phyloP scores from a whole-genome alignment of 1,139 yeast genomes.

The Wickerhamomyces sp. region DNA sequence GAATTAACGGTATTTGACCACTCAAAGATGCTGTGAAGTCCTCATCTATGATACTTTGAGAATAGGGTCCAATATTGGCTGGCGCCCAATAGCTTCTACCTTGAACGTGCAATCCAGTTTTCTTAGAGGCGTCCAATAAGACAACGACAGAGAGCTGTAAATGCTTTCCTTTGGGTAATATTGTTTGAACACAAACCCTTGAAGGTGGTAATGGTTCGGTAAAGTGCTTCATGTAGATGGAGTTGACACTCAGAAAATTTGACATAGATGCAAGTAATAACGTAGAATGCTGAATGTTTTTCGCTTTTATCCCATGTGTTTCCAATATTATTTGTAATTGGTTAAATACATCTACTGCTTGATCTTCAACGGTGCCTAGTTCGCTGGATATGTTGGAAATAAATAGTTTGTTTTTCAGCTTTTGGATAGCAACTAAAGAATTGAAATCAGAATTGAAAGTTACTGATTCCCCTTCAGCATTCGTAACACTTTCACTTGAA shows the following conservation, averaged over 20 bases:
- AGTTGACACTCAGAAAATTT: slow-evolving; percentile 56
- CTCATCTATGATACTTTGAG: slow-evolving; percentile 60
- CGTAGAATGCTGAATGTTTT: slow-evolving; percentile 51
- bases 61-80: slow-evolving; percentile 94
- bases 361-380: slow-evolving; percentile 34
- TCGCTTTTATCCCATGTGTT: slow-evolving; percentile 27
- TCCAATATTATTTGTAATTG: slow-evolving; percentile 35
- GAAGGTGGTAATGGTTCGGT: slow-evolving; percentile 74
- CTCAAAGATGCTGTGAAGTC: slow-evolving; percentile 61
- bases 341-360: slow-evolving; percentile 43
- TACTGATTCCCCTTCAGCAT: background rate
- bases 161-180: slow-evolving; percentile 32
- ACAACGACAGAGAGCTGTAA: slow-evolving; percentile 60
- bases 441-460: background rate
- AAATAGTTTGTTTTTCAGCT: slow-evolving; percentile 34
- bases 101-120: slow-evolving; percentile 79
- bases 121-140: slow-evolving; percentile 29
- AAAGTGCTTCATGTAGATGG: slow-evolving; percentile 53
- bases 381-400: slow-evolving; percentile 47
- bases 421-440: slow-evolving; percentile 14
- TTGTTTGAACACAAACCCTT: slow-evolving; percentile 74
- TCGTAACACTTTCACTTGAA: background rate
- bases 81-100: slow-evolving; percentile 98
- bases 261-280: slow-evolving; percentile 62
- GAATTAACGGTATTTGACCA: slow-evolving; percentile 88